Evolutionary conservation across 192 early-diverging fungal species (phyloP), one percentile per base, ranked within the genome.

Genomic region (Linnemannia elongata): DNA sequence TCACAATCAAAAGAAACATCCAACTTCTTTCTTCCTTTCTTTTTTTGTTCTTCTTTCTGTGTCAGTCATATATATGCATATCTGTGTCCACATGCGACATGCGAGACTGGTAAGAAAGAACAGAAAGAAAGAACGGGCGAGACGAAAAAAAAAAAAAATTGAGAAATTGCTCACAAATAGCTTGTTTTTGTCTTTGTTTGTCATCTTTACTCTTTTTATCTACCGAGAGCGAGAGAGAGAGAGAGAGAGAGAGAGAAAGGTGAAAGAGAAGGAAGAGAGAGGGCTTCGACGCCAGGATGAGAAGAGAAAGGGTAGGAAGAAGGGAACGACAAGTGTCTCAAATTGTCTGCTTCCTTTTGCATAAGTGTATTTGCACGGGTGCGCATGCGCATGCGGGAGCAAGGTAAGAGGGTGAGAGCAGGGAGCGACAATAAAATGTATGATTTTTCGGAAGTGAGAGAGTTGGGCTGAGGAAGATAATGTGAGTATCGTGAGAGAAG

Each of bases 31-130:
- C n/a, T n/a, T n/a, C n/a, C n/a, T n/a, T n/a, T n/a, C n/a, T n/a
- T n/a, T n/a, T n/a, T n/a, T n/a, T n/a, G n/a, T n/a, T n/a, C n/a
- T 66, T 30, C 15, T 66, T 66, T 66, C 30, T 66, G 60, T 66
- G 55, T 60, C 55, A 60, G n/a, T 60, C 17, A 27, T 27, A 18
- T 60, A 60, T 30, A 60, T 60, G 13, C 17, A 22, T 22, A 18
- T 27, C 17, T 60, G 55, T 10, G 60, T 66, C 60, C 60, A 66
- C 60, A 66, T 66, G 60, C 12, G 22, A 24, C 57, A n/a, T 27
- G 22, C 24, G n/a, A 60, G 10, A 24, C 17, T 18, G 52, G 52
- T 1, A 55, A 24, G 18, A 6, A 55, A 27, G 24, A 30, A 60
- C 8, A 60, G n/a, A n/a, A 60, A n/a, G 10, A 60, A 9, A 27